Evolutionary conservation across 2,329 filamentous ascomycete genomes (phyloP), one percentile per base, ranked within the genome.

Genomic region (Colletotrichum sp.): DNA sequence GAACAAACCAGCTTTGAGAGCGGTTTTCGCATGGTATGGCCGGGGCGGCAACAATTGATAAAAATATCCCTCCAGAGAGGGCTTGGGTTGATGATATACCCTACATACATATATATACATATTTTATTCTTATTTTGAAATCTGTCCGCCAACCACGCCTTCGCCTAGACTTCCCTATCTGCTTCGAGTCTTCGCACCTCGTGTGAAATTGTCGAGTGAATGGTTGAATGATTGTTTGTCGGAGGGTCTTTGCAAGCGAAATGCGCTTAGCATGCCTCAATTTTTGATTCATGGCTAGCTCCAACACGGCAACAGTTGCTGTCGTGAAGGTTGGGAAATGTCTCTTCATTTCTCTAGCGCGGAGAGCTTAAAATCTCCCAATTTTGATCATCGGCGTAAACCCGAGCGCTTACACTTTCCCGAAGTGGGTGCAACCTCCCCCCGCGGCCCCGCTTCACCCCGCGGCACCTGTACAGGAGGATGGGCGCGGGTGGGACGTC

Each of bases 1-100:
- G 36, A 18, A 7, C 48, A 56, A 58, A 59, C 69, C 55, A 66
- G 74, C 74, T 74, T 76, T 74, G 71, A 76, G 34, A 76, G 74
- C 71, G 38, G 74, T 64, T 69, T 4, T n/a, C 18, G 58, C 16
- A 34, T 66, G 71, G 62, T 61, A 38, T n/a, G 32, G 38, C 16
- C 30, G 43, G 69, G 69, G 56, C 61, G 68, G 68, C 38, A 36
- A 30, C 61, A 28, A 38, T 34, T 48, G 55, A 38, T 61, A 26
- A 69, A 70, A 64, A 48, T 52, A 14, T 43, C 10, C 48, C 38
- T 56, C 26, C 28, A 32, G 30, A 34, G 62, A 72, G 55, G 52
- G 52, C 16, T 62, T 34, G 48, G 69, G 64, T 73, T 69, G 28
- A 59, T 64, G 73, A 73, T 52, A 73, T 72, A 73, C 63, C 69